Evolutionary conservation across 2,329 filamentous ascomycete genomes (phyloP), one percentile per base, ranked within the genome.

Genomic region (Penicillium griseofulvum): DNA sequence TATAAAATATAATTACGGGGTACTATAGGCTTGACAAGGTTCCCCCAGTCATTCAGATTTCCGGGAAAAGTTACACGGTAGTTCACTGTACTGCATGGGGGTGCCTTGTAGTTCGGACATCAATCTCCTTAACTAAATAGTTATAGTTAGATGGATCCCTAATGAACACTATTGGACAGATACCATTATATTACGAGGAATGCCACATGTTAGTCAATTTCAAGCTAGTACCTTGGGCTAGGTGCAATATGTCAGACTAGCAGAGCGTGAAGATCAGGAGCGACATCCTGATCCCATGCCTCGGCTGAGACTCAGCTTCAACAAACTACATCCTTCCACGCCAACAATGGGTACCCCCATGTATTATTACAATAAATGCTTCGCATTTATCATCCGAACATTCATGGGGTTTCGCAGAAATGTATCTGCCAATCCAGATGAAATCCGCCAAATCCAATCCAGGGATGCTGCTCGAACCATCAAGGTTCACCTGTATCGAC

Each of bases 401-500:
- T 11, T 65, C 7, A 33, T 48, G 9, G 31, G 48, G 14, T 28
- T 53, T 14, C 22, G 31, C 8, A 47, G 11, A 4, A 34, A 28
- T 12, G 46, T 56, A 9, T 31, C 48, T 11, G 50, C 56, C 26
- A 60, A 38, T 26, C 63, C 64, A 5, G 65, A 72, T 58, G 63
- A 65, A 45, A 57, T 68, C n/a, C 51, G 62, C 33, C 63, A 65
- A 14, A 71, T 73, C 34, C 52, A 63, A 31, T 71, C 68, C 12
- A 64, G 71, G 29, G 70, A 73, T 42, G 36, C 55, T 10, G 48
- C 56, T 12, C 61, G 69, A 54, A 62, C 57, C 10, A 71, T 72
- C 59, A 72, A 66, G 57, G 63, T 58, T 22, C 65, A 73, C 60
- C 49, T 72, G 49, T 72, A 74, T 52, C 64, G 55, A 24, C 10